Base-by-base conservation (phyloP, 2,329 filamentous ascomycete species). In the Paecilomyces variotii region DNA sequence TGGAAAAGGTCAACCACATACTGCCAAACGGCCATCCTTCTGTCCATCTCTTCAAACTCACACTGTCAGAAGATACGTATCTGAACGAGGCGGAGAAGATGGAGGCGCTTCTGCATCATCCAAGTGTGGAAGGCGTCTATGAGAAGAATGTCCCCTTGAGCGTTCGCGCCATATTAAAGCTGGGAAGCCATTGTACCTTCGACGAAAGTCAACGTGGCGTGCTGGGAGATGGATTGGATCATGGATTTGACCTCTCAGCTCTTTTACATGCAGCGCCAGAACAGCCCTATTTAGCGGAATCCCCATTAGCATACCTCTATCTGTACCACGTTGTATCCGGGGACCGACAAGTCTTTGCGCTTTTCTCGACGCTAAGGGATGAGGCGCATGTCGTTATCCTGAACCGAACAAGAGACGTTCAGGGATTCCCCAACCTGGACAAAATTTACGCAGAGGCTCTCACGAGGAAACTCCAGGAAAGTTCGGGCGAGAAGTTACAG, bases 71-170 rank as follows among this genome's bases (percentile, higher is more conserved):
- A 72, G 87, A 94, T 58, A 82, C 89, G 0, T 99, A 95, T 74
- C 85, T 96, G 61, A 85, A 87, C 52, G 90, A 97, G 72, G 82
- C 87, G 0, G 88, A 91, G 61, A 95, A 91, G 70, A 87, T 97
- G 61, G 85, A 87, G 1, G 76, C 87, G 28, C 79, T 97, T 1
- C 93, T 97, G 78, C 91, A 93, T 62, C 92, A 99, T 70, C 85
- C 91, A 0, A 96, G 91, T 72, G 90, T 99, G 1, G 94, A 99
- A 74, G 95, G 95, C 30, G 91, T 99, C 12, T 99, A 99, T 69
- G 95, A 99, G 76, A 93, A 88, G 68, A 89, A 96, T 64, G 82
- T 99, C 1, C 91, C 95, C 0, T 80, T 97, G 4, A 90, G 90
- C 62, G 84, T 96, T 54, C 85, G 93, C 49, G 94, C 93, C 3